Percentiles rank a stretch among this genome's conserved stretches.
These are phyloP conservation scores for Saccharomyces kudriavzevii DNA, from an alignment of 805 yeast genomes.

Conservation along the genomic window DNA sequence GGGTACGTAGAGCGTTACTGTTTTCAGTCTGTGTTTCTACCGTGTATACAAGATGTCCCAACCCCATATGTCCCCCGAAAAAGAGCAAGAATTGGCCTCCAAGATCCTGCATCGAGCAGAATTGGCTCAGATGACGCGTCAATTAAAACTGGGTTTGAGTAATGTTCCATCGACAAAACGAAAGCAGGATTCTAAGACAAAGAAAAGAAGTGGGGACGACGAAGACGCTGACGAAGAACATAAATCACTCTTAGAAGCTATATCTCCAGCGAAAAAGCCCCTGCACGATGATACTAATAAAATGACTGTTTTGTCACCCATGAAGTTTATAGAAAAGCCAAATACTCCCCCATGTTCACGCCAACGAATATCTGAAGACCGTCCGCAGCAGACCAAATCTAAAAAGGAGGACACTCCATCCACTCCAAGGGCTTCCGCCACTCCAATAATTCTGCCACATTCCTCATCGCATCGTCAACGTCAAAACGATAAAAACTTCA, in stretches of 20 bases:
- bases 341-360: neutral
- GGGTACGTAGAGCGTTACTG: neutral
- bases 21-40: neutral
- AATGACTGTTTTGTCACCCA: neutral
- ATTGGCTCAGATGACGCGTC: conserved; percentile 31
- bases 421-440: neutral
- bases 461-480: neutral
- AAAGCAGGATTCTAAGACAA: conserved; percentile 3
- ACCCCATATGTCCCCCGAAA: conserved; percentile 18
- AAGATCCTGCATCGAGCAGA: conserved; percentile 30
- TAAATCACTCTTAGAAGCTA: neutral
- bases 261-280: conserved; percentile 4
- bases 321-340: neutral
- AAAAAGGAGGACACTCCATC: neutral
- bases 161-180: conserved; percentile 21
- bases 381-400: neutral
- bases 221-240: neutral
- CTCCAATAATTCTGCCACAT: neutral
- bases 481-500: conserved; percentile 5
- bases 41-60: neutral
- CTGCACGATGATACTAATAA: neutral
- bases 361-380: neutral
- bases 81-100: conserved; percentile 27
- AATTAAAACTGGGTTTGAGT: conserved; percentile 27
- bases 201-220: conserved; percentile 6